phyloP scores from a whole-genome alignment of 1,284 basidiomycete species.

The Irpex rosettiformis region DNA sequence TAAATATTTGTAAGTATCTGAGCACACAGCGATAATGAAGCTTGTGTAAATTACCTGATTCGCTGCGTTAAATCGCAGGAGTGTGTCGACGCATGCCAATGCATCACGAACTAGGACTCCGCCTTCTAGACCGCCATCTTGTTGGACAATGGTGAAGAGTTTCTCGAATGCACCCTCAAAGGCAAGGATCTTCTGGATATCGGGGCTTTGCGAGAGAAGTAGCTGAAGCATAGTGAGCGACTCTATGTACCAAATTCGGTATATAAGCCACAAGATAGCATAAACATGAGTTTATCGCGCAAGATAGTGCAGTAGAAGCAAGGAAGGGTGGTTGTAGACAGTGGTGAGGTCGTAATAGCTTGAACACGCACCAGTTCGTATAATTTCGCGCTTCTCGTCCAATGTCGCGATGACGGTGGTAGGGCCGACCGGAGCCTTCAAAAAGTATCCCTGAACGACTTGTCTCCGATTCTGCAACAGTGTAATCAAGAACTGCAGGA shows the following conservation, averaged over 20 bases:
- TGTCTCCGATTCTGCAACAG: slow-evolving; percentile 79
- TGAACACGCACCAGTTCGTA: slow-evolving; percentile 72
- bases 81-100: slow-evolving; percentile 77
- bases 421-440: slow-evolving; percentile 78
- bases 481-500: slow-evolving; percentile 81
- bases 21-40: slow-evolving; percentile 20
- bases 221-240: slow-evolving; percentile 81
- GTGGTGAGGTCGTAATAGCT: no score
- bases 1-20: slow-evolving; percentile 29
- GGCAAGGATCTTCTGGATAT: slow-evolving; percentile 96
- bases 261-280: background rate
- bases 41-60: slow-evolving; percentile 74
- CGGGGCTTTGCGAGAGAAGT: slow-evolving; percentile 82
- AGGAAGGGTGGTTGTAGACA: no score
- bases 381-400: slow-evolving; percentile 81
- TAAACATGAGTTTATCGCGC: no score
- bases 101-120: slow-evolving; percentile 88
- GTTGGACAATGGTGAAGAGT: slow-evolving; percentile 84
- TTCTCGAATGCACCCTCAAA: slow-evolving; percentile 98
- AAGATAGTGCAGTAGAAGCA: no score
- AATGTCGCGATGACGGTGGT: slow-evolving; percentile 68
- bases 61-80: slow-evolving; percentile 91
- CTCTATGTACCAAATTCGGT: slow-evolving; percentile 42
- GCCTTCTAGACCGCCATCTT: slow-evolving; percentile 91
- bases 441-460: slow-evolving; percentile 84